Percentiles rank a stretch among this genome's conserved stretches.
phyloP scores from a whole-genome alignment of 352 stramenopile species.

The Plasmopara muralis region DNA sequence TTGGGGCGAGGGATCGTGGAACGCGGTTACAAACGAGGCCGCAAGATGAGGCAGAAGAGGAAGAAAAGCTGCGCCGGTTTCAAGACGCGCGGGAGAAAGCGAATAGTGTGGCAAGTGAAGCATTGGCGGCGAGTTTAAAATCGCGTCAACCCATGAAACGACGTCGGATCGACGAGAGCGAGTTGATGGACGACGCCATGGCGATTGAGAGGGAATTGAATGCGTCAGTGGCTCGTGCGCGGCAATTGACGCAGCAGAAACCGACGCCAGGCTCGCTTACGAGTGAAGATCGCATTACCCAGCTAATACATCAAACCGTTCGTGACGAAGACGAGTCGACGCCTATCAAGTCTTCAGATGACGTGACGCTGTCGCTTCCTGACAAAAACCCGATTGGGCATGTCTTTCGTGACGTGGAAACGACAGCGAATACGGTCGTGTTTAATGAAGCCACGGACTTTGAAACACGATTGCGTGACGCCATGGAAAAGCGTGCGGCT shows the following conservation, averaged over 20 bases:
- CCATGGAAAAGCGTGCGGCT: constrained; percentile 62
- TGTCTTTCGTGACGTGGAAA: constrained; percentile 23
- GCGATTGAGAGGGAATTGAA: constrained; percentile 67
- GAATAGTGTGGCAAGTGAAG: constrained; percentile 37
- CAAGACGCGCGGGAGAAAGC: constrained; percentile 64
- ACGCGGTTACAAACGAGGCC: constrained; percentile 35
- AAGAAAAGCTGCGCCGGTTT: constrained; percentile 52
- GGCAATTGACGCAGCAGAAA: constrained; percentile 41
- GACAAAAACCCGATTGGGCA: constrained; percentile 24
- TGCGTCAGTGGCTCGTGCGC: constrained; percentile 62
- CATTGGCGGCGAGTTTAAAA: constrained; percentile 30
- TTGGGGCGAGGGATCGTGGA: constrained; percentile 42
- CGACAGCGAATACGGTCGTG: constrained; percentile 46
- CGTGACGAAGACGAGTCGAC: constrained; percentile 12
- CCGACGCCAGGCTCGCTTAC: constrained; percentile 8
- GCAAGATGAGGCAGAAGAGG: constrained; percentile 42
- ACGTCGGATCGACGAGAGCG: constrained; percentile 29
- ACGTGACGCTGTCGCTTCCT: no score
- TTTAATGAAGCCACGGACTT: constrained; percentile 86
- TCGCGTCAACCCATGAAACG: constrained; percentile 31
- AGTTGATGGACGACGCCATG: constrained; percentile 43
- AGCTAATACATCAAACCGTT: constrained; percentile 46
- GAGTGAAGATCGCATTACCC: constrained; percentile 52
- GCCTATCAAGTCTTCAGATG: no score
- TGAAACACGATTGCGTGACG: constrained; percentile 61